Evolutionary conservation across 495 filamentous ascomycete genomes (phyloP).

Genomic region (Aspergillus avenaceus): DNA sequence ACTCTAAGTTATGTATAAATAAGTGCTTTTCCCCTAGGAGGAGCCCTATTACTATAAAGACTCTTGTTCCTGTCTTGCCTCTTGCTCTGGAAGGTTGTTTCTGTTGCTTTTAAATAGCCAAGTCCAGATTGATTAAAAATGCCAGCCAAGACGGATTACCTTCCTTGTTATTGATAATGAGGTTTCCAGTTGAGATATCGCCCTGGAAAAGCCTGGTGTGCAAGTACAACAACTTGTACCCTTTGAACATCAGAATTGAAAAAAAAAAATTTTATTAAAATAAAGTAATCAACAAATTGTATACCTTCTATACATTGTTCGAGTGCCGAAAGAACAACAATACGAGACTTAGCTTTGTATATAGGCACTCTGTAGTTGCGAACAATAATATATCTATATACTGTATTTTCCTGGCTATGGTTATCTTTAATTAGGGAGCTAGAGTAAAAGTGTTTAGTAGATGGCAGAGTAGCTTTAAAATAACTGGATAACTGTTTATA

Average conservation of each 20-base stretch:
- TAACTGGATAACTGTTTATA: conserved; percentile 1
- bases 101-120: conserved; percentile 20
- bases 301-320: conserved; percentile 31
- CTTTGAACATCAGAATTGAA: background rate
- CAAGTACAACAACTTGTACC: conserved; percentile 23
- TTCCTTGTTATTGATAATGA: conserved; percentile 29
- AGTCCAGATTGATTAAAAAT: conserved; percentile 28
- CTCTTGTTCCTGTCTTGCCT: conserved; percentile 29
- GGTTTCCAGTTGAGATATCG: conserved; percentile 35
- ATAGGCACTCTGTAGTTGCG: conserved; percentile 36
- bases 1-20: conserved; percentile 42
- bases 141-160: conserved; percentile 20
- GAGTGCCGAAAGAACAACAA: conserved; percentile 30
- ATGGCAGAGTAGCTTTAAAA: background rate
- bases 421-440: background rate
- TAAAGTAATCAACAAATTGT: background rate
- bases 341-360: conserved; percentile 34
- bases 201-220: conserved; percentile 18
- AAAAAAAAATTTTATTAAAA: background rate
- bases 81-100: conserved; percentile 17
- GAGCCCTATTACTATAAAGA: conserved; percentile 29
- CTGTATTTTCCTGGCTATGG: conserved; percentile 21
- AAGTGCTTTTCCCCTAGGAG: conserved; percentile 22
- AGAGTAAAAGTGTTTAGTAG: background rate
- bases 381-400: conserved; percentile 38